Evolutionary conservation across 768 basidiomycete genomes (phyloP).

Genomic region (Sporobolomyces phaffii): DNA sequence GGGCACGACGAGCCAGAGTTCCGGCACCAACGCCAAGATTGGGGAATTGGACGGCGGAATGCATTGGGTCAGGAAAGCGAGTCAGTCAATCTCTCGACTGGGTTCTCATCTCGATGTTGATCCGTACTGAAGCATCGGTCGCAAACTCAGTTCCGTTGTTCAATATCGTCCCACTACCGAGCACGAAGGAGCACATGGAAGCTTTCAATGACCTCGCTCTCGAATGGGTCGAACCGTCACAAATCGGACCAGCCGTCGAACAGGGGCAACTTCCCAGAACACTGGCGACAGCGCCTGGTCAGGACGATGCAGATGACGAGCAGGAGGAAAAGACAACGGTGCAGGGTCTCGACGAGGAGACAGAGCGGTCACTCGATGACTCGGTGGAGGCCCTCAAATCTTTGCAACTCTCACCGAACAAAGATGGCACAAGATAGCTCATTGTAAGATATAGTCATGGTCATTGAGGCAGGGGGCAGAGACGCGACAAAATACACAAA

Average conservation of each 20-base stretch:
- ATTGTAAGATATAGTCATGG: too few species aligned
- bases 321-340: too few species aligned
- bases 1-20: neutral
- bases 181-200: slow-evolving; percentile 29
- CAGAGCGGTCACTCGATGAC: too few species aligned
- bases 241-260: neutral
- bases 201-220: slow-evolving; percentile 39
- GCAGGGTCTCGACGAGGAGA: too few species aligned
- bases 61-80: slow-evolving; percentile 1
- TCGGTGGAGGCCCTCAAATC: too few species aligned
- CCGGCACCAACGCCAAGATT: neutral
- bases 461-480: too few species aligned
- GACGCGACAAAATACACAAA: too few species aligned
- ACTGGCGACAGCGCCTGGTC: neutral
- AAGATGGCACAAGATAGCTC: too few species aligned
- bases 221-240: slow-evolving; percentile 6
- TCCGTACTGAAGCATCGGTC: too few species aligned
- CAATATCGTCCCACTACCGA: slow-evolving; percentile 22
- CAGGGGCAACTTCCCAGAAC: neutral
- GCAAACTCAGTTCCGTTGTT: slow-evolving; percentile 11
- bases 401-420: too few species aligned
- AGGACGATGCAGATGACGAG: neutral
- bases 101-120: too few species aligned
- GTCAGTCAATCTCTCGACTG: neutral
- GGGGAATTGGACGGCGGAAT: slow-evolving; percentile 6